Evolutionary conservation across 805 yeast species (phyloP).

Genomic region (Starmerella bombi): DNA sequence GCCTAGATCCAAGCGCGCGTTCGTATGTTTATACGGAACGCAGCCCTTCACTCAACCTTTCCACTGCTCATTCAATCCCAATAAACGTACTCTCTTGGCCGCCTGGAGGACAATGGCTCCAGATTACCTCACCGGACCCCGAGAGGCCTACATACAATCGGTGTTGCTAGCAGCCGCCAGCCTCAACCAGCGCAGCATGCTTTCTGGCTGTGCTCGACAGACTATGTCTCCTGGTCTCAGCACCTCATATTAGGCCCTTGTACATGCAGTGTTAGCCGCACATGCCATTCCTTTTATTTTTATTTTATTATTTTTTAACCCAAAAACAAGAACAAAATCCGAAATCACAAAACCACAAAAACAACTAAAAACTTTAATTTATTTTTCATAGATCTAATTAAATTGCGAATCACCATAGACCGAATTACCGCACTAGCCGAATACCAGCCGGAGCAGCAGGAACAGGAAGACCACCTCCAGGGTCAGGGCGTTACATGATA

Average conservation of each 20-base stretch:
- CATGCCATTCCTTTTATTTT: too few relatives aligned
- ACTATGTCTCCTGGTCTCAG: constrained; percentile 19
- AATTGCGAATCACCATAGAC: too few relatives aligned
- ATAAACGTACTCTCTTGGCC: constrained; percentile 20
- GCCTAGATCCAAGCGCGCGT: background rate
- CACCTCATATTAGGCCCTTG: too few relatives aligned
- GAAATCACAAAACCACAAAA: too few relatives aligned
- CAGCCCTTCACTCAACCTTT: background rate
- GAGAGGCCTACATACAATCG: constrained; percentile 20
- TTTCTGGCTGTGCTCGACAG: constrained; percentile 26
- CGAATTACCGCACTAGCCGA: too few relatives aligned
- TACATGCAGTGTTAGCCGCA: too few relatives aligned
- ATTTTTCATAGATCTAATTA: too few relatives aligned
- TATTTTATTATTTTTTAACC: constrained; percentile 1
- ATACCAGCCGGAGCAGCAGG: too few relatives aligned
- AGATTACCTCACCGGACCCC: constrained; percentile 11
- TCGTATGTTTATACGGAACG: background rate
- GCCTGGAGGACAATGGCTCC: constrained; percentile 23
- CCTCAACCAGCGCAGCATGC: constrained; percentile 22
- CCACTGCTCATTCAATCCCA: constrained; percentile 18
- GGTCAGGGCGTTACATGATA: too few relatives aligned
- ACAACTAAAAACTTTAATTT: too few relatives aligned
- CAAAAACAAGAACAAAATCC: too few relatives aligned
- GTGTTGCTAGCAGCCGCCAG: constrained; percentile 23
- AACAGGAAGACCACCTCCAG: too few relatives aligned